These are phyloP conservation scores for Cercospora sp. DNA, from an alignment of 2,329 filamentous ascomycete species.

Conservation along the genomic window DNA sequence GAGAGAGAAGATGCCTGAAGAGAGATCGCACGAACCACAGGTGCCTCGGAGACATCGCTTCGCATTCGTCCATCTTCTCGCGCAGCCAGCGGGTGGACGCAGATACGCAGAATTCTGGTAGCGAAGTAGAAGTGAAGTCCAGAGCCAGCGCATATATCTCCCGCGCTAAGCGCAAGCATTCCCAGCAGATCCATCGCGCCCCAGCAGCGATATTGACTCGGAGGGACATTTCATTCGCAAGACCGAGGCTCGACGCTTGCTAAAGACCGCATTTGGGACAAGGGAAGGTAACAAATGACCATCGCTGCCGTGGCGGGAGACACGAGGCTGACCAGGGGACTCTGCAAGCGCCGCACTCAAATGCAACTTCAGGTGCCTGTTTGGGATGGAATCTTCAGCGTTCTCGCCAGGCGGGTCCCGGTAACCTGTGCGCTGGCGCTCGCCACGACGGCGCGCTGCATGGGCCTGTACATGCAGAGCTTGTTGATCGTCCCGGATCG, in stretches of 20 bases:
- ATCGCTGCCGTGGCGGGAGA: slow-evolving; percentile 4
- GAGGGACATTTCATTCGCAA: not conserved
- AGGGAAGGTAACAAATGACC: slow-evolving; percentile 9
- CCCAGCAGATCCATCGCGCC: not conserved
- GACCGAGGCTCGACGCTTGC: slow-evolving; percentile 6
- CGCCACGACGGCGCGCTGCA: slow-evolving; percentile 10
- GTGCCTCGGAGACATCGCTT: not conserved
- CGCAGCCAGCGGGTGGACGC: not conserved
- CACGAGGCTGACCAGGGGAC: not conserved
- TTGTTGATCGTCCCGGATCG: not conserved
- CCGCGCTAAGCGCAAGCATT: slow-evolving; percentile 6
- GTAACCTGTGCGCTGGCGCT: slow-evolving; percentile 7
- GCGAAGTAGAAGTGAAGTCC: not conserved
- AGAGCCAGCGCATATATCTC: not conserved
- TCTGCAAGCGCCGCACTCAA: slow-evolving; percentile 10
- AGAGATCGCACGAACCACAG: not conserved
- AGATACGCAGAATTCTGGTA: not conserved
- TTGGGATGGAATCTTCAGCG: not conserved
- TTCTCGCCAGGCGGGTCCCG: slow-evolving; percentile 1
- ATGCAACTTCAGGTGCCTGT: slow-evolving; percentile 1
- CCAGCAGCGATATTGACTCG: not conserved
- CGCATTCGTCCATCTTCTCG: not conserved
- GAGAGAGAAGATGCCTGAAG: not conserved
- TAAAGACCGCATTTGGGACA: slow-evolving; percentile 8
- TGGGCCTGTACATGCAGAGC: not conserved